These are phyloP conservation scores for Cordyceps cateniannulata DNA, from an alignment of 2,329 filamentous ascomycete species.

Conservation along the genomic window DNA sequence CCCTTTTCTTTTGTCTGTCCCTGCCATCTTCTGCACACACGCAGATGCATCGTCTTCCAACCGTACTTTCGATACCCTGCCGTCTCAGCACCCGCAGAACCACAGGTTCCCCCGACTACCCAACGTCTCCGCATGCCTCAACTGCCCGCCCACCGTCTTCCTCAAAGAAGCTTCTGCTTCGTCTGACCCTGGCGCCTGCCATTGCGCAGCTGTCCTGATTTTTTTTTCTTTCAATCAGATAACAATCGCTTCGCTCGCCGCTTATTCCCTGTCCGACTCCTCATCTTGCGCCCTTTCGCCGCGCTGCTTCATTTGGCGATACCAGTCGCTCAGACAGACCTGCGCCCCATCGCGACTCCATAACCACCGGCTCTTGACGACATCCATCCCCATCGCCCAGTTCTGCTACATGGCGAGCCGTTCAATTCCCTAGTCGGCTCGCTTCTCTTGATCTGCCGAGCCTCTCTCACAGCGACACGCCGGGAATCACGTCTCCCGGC, in stretches of 20 bases:
- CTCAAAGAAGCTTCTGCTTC: background rate
- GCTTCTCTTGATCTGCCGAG: background rate
- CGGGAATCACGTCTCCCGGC: background rate
- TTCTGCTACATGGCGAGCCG: conserved; percentile 2
- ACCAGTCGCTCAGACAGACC: background rate
- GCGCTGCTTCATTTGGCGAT: background rate
- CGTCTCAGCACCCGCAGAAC: background rate
- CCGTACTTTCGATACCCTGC: background rate
- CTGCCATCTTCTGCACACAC: background rate
- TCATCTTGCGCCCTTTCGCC: background rate
- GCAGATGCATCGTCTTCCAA: background rate
- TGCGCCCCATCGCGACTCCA: background rate
- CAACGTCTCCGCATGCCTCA: conserved; percentile 9
- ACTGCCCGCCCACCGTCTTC: background rate
- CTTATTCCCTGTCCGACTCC: background rate
- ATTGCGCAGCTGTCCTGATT: background rate
- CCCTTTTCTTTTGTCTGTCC: background rate
- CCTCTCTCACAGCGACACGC: background rate
- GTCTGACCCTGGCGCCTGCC: background rate
- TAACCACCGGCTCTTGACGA: background rate
- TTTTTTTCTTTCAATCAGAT: background rate
- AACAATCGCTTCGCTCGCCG: background rate
- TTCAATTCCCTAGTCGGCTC: background rate
- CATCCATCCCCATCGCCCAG: background rate
- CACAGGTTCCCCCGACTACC: conserved; percentile 10